A percentile compares a stretch with the other conserved stretches of the same genome.
Conservation (phyloP, 306 rosid species). For the Rosa lucieae region DNA sequence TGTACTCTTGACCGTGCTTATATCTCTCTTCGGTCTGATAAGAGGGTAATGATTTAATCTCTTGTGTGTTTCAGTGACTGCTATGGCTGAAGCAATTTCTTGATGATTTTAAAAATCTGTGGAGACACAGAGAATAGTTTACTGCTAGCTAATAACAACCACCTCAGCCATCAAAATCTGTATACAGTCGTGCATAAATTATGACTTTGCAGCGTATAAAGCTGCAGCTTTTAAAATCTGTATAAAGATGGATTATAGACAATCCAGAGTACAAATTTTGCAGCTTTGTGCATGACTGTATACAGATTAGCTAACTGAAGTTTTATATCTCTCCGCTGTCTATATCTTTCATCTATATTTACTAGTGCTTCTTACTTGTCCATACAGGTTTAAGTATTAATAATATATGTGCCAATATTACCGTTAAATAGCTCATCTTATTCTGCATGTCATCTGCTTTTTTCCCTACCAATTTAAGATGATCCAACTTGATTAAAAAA, state of each 20-base stretch:
- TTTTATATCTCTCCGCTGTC: neutral
- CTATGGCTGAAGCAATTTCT: neutral
- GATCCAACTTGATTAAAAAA: slow-evolving; percentile 32
- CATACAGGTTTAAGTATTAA: neutral
- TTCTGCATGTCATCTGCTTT: neutral
- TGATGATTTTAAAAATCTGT: neutral
- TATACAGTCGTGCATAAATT: neutral
- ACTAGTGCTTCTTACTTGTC: neutral
- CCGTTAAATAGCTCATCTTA: neutral
- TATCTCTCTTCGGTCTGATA: slow-evolving; percentile 84
- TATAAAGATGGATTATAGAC: neutral
- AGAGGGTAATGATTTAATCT: slow-evolving; percentile 61
- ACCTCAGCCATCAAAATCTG: neutral
- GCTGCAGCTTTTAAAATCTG: neutral
- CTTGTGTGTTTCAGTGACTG: neutral
- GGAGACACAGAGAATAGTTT: neutral
- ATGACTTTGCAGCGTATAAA: neutral
- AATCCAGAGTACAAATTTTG: neutral
- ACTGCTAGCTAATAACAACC: neutral
- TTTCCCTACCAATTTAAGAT: neutral
- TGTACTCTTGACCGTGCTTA: slow-evolving; percentile 94
- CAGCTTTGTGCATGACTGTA: neutral
- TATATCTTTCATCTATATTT: neutral
- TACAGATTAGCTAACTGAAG: neutral
- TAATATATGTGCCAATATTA: neutral